A percentile compares a stretch with the other conserved stretches of the same genome.
Conservation (phyloP, 1,284 basidiomycete species). For the Golubevia sp. region DNA sequence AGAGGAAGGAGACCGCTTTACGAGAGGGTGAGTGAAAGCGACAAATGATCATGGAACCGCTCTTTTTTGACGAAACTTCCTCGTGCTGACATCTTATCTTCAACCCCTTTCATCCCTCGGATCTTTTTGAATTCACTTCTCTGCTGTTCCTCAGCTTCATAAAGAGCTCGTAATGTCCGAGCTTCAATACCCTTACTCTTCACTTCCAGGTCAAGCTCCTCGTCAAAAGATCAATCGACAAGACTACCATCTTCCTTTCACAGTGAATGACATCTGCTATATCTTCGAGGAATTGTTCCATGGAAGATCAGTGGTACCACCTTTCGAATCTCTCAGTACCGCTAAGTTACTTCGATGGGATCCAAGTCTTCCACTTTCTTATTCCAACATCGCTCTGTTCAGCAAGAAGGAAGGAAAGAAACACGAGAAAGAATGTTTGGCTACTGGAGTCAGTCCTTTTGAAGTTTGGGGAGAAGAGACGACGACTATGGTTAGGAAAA, state of each 20-base stretch:
- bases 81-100: too few relatives aligned
- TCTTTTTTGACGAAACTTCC: too few relatives aligned
- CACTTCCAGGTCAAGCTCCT: too few relatives aligned
- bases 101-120: neutral
- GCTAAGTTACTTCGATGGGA: conserved; percentile 50
- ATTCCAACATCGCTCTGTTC: conserved; percentile 51
- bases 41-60: too few relatives aligned
- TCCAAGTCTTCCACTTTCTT: conserved; percentile 42
- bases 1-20: neutral
- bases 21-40: neutral
- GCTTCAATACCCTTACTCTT: conserved; percentile 12
- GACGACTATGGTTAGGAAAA: conserved; percentile 29
- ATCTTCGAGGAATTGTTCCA: conserved; percentile 54
- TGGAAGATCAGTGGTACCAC: conserved; percentile 45
- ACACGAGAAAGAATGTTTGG: conserved; percentile 45
- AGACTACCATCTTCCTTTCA: conserved; percentile 38
- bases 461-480: conserved; percentile 51
- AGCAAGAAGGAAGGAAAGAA: conserved; percentile 36
- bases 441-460: conserved; percentile 30
- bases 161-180: conserved; percentile 25
- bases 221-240: too few relatives aligned
- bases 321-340: conserved; percentile 29
- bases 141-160: neutral
- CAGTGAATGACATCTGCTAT: conserved; percentile 49
- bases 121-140: neutral